Evolutionary conservation across 2,329 filamentous ascomycete genomes (phyloP), one percentile per base, ranked within the genome.

Genomic region (Aspergillus cejpii): DNA sequence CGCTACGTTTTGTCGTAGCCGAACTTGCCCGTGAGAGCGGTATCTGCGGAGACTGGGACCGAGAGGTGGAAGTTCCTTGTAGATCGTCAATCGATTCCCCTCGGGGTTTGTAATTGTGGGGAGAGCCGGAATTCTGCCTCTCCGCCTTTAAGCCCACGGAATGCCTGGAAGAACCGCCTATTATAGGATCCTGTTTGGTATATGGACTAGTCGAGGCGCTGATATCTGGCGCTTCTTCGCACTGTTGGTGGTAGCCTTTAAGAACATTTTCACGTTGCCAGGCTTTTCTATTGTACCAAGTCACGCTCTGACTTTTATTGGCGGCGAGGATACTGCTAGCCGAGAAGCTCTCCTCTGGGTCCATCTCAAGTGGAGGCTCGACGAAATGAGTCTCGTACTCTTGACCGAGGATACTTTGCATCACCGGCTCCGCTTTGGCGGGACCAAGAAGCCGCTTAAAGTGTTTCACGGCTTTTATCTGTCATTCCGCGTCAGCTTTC

Each of bases 381-480:
- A 80, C 78, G 39, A 80, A 75, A 39, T 76, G 73, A 11, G 77
- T 52, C 31, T 69, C 64, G 40, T 62, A 72, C 24, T 77, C 75
- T 44, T 74, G 71, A 3, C 79, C 80, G 14, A 84, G 70, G 24
- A 83, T 78, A 34, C 76, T 77, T 48, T 80, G 75, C 56, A 83
- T 72, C 21, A 73, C 68, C 10, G 60, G 55, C 4, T 77, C 56
- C 37, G 55, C 70, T 55, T 76, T 73, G 48, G 74, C 76, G 45
- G 74, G 71, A 51, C 79, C 73, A 23, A 92, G 70, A 6, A 94
- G 74, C 40, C 78, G 72, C 64, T 94, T 96, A 73, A 97, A 96
- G 46, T 85, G 86, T 51, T 84, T 83, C 31, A 94, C 91, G 3
- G 90, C 92, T 78, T 87, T 92, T 74, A 97, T 85, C 83, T 88